A percentile compares a stretch with the other conserved stretches of the same genome.
phyloP scores from a whole-genome alignment of 306 rosid species.

The Medicago truncatula region DNA sequence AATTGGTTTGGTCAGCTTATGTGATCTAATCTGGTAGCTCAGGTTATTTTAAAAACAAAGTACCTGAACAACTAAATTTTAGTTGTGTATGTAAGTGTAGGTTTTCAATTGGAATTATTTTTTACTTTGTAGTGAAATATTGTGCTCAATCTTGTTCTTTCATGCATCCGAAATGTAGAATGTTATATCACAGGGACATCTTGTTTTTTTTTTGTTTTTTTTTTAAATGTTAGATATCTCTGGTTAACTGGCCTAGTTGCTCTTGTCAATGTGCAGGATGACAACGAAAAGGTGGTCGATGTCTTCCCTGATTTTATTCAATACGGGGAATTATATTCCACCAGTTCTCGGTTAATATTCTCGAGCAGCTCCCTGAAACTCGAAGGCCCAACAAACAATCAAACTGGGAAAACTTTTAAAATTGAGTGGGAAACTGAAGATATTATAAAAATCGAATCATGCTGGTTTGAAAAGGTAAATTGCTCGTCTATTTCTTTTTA shows the following conservation, averaged over 20 bases:
- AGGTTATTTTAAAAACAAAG: not conserved
- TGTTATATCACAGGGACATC: not conserved
- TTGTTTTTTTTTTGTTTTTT: not conserved
- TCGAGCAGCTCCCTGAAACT: slow-evolving; percentile 56
- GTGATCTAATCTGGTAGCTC: slow-evolving; percentile 25
- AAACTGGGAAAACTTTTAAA: slow-evolving; percentile 42
- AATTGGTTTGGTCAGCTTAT: slow-evolving; percentile 28
- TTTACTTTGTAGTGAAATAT: slow-evolving; percentile 22
- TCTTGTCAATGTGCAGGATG: slow-evolving; percentile 55
- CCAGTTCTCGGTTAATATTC: slow-evolving; percentile 56
- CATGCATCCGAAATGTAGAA: slow-evolving; percentile 1
- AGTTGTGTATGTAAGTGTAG: slow-evolving; percentile 2
- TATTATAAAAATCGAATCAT: slow-evolving; percentile 58
- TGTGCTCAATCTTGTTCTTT: slow-evolving; percentile 24
- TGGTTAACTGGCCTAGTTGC: slow-evolving; percentile 13
- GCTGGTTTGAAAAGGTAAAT: slow-evolving; percentile 58
- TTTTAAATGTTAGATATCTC: slow-evolving; percentile 19
- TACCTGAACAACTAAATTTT: not conserved
- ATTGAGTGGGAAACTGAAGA: slow-evolving; percentile 59
- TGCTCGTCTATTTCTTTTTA: slow-evolving; percentile 21
- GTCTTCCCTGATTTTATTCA: slow-evolving; percentile 58
- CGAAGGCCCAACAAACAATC: slow-evolving; percentile 51
- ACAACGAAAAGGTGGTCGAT: slow-evolving; percentile 42
- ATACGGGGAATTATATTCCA: slow-evolving; percentile 51
- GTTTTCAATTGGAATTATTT: slow-evolving; percentile 12